Evolutionary conservation across 73 alveolate species (phyloP), one percentile per base, ranked within the genome.

Genomic region (Breviolum minutum): DNA sequence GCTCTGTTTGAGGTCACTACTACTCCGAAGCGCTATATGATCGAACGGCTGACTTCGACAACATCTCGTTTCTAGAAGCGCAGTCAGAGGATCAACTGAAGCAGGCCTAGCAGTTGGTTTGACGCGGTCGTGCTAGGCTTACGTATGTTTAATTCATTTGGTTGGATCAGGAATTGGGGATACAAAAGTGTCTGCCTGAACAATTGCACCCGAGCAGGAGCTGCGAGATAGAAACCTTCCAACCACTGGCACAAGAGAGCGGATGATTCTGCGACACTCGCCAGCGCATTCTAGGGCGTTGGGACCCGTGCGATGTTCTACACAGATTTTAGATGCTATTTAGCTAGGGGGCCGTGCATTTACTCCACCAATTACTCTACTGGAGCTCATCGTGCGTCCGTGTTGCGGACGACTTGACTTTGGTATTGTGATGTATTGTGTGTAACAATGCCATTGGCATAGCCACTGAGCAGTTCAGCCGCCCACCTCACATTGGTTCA

Each of bases 11-110:
- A 90, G 97, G 97, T 14, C 97, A 90, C 97, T 90, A 90, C 77
- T 90, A 90, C 29, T 90, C 97, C 24, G 97, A 90, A 76, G 97
- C 97, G 20, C 97, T 90, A 8, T 90, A 90, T 29, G 97, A 90
- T 17, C 70, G 97, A 22, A 90, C 97, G 13, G 97, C 97, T 3
- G 97, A 90, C 40, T 90, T 90, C 62, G 97, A 90, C 74, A 90
- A 90, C 97, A 90, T 90, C 76, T 66, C 87, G 22, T 90, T 90
- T n/a, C 87, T 90, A 63, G 96, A 90, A 29, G 74, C 87, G 26
- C 96, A 90, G 62, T 54, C 96, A 7, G 96, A 90, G 16, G 87
- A 90, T 2, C 63, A 27, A 19, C 68, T 90, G 63, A 54, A 87
- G 26, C 87, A 90, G 96, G 96, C 71, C 17, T 19, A 74, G 11